Conservation (phyloP, 371 early-diverging fungal species). For the Chytridium lagenaria region DNA sequence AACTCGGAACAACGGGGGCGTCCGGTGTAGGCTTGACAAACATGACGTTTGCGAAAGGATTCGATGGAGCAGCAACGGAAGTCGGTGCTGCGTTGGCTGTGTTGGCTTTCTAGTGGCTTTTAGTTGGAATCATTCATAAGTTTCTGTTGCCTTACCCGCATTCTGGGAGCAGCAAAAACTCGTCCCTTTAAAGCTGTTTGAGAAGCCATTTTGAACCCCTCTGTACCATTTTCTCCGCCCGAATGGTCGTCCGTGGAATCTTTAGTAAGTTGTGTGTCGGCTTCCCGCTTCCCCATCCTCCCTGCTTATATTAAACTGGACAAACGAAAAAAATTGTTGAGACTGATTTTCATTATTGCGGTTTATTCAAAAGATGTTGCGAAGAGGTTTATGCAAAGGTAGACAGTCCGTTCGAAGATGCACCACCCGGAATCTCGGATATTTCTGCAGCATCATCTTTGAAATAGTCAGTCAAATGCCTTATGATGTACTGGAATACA, state of each 20-base stretch:
- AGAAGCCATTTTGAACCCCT: constrained; percentile 19
- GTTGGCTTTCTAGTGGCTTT: neutral
- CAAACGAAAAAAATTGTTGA: neutral
- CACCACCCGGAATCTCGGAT: constrained; percentile 49
- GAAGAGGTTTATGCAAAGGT: constrained; percentile 28
- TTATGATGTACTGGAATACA: neutral
- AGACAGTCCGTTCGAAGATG: constrained; percentile 42
- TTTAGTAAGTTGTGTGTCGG: constrained; percentile 19
- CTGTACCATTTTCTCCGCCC: constrained; percentile 11
- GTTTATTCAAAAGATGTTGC: neutral
- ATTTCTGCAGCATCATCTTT: constrained; percentile 45
- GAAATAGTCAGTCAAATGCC: neutral
- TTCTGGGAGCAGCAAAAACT: constrained; percentile 28
- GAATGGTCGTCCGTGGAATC: constrained; percentile 4
- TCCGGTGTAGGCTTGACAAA: neutral
- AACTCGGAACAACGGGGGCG: too few relatives aligned
- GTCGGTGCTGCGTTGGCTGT: neutral
- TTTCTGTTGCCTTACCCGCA: neutral
- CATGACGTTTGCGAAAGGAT: constrained; percentile 12
- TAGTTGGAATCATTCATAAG: too few relatives aligned
- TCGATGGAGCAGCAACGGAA: constrained; percentile 13
- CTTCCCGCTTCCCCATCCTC: constrained; percentile 12
- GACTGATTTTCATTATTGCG: neutral
- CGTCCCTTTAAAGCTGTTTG: constrained; percentile 9
- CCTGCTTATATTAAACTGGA: neutral